Base-by-base conservation (phyloP, 1,139 yeast genomes). In the Kodamaea fungicola region DNA sequence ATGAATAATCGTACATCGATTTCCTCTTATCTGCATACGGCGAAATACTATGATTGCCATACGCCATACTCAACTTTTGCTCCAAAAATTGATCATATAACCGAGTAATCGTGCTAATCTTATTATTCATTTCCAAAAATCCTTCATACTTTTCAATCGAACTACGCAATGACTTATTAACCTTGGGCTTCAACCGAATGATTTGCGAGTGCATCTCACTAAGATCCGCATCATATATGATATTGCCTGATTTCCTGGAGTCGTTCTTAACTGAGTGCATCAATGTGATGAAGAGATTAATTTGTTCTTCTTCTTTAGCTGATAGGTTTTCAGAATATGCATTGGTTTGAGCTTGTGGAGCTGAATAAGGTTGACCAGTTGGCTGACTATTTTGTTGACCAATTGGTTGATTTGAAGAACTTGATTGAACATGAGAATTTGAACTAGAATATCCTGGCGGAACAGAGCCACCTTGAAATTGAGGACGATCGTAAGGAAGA, bases 51-150 rank as follows among this genome's bases (percentile, higher is more conserved):
- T 67, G 73, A 35, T 51, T 56, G 8, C 68, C 67, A 50, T 75
- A 75, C 1, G 78, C 76, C 45, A 62, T 62, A 25, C 66, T 62
- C 37, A 83, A 66, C 55, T 89, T 74, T 28, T 77, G 74, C 47
- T 92, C 96, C 43, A 90, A 67, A 38, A 85, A 72, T 43, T 77
- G 77, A 57, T 92, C 96, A 54, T 92, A 92, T 33, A 84, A 71
- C 43, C 85, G 72, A 51, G 83, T 77, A 24, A 89, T 84, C 3
- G 94, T 83, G 35, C 86, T 80, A 38, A 92, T 74, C 54, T 92
- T 88, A 33, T 86, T 80, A 59, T 87, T 89, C 75, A 88, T 71
- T 41, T 86, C 92, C 46, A 86, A 77, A 42, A 84, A 75, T 19
- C 65, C 61, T 41, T 87, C 95, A 50, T 89, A 80, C 52, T 80